A percentile compares a stretch with the other conserved stretches of the same genome.
Conservation (phyloP, 148 eudicot genomes). For the Hydrangea macrophylla region DNA sequence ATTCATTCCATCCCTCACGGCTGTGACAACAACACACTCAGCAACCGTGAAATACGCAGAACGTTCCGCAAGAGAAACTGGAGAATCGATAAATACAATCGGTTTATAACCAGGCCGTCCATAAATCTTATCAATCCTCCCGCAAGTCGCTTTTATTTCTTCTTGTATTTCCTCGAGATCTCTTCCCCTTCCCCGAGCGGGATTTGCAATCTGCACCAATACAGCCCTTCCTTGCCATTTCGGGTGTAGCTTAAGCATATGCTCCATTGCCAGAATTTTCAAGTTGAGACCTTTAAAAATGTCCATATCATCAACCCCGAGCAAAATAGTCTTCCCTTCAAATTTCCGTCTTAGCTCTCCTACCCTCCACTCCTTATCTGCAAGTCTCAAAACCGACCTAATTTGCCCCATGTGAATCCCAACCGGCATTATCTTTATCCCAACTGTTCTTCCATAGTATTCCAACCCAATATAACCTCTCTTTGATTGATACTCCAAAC, state of each 20-base stretch:
- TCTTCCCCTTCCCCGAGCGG: slow-evolving; percentile 52
- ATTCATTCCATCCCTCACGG: slow-evolving; percentile 69
- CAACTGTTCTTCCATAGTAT: slow-evolving; percentile 53
- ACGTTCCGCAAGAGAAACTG: slow-evolving; percentile 42
- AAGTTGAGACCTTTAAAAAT: slow-evolving; percentile 60
- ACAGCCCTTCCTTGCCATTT: slow-evolving; percentile 48
- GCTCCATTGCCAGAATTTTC: slow-evolving; percentile 52
- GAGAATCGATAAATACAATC: slow-evolving; percentile 42
- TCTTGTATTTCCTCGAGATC: slow-evolving; percentile 50
- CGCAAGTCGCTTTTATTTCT: slow-evolving; percentile 39
- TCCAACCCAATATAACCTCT: slow-evolving; percentile 64
- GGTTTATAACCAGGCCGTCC: slow-evolving; percentile 43
- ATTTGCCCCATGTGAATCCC: slow-evolving; percentile 68
- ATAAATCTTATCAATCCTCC: slow-evolving; percentile 36
- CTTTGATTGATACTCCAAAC: slow-evolving; percentile 58
- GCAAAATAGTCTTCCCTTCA: slow-evolving; percentile 47
- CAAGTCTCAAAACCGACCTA: slow-evolving; percentile 36
- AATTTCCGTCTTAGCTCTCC: slow-evolving; percentile 37
- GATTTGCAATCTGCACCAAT: slow-evolving; percentile 51
- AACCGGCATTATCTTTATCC: slow-evolving; percentile 56
- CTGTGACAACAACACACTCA: slow-evolving; percentile 57
- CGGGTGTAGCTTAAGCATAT: slow-evolving; percentile 45
- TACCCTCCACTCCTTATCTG: slow-evolving; percentile 40
- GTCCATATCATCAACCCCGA: slow-evolving; percentile 67
- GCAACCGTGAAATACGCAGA: slow-evolving; percentile 50